Evolutionary conservation across 2,329 filamentous ascomycete genomes (phyloP).

Genomic region (Beauveria pseudobassiana): DNA sequence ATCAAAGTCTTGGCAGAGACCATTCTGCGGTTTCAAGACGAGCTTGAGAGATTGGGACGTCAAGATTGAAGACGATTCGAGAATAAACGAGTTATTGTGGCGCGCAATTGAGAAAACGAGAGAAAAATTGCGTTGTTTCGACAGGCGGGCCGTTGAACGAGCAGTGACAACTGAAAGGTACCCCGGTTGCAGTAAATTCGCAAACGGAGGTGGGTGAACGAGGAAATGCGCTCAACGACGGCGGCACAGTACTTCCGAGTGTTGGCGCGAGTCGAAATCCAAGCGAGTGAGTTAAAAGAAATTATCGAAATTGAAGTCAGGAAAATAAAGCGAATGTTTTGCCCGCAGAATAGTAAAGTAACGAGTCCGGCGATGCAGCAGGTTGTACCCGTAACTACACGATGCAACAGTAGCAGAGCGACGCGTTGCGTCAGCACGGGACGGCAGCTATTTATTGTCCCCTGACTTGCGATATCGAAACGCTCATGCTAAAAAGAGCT

Average conservation of each 20-base stretch:
- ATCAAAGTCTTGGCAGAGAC: constrained; percentile 21
- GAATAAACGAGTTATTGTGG: neutral
- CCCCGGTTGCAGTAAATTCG: neutral
- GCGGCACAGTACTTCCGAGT: neutral
- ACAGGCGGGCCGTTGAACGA: neutral
- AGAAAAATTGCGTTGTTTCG: neutral
- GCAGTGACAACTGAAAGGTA: too few species aligned
- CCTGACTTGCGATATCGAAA: neutral
- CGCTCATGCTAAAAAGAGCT: too few species aligned
- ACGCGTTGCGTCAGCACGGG: neutral
- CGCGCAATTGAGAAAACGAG: neutral
- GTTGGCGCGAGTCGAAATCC: neutral
- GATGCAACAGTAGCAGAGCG: neutral
- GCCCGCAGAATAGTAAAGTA: neutral
- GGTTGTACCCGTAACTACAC: neutral
- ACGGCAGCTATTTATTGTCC: neutral
- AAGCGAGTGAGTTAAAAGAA: neutral
- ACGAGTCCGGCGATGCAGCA: neutral
- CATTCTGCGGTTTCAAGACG: neutral
- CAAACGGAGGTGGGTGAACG: neutral
- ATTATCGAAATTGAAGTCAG: neutral
- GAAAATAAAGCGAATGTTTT: neutral
- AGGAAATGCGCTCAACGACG: neutral
- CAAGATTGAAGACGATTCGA: too few species aligned
- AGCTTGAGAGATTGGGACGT: neutral